Conservation (phyloP, 1,284 basidiomycete genomes). For the Puccinia polysora region DNA sequence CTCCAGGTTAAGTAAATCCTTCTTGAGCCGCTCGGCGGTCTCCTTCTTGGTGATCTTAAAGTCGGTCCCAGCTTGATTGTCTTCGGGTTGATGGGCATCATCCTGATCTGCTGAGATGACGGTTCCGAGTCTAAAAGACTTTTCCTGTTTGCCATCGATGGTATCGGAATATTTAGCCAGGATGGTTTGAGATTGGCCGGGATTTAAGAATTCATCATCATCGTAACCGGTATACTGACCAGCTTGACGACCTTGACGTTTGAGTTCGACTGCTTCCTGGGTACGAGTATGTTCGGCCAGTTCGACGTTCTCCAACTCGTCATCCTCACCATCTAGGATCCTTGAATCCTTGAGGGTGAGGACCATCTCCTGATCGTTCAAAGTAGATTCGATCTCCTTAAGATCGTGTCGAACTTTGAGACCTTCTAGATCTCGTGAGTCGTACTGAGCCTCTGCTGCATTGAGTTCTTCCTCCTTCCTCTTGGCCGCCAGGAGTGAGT, state of each 20-base stretch:
- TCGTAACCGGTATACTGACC: slow-evolving; percentile 88
- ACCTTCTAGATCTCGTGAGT: slow-evolving; percentile 69
- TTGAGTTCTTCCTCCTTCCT: slow-evolving; percentile 76
- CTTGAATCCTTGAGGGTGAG: slow-evolving; percentile 92
- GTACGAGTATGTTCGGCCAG: slow-evolving; percentile 59
- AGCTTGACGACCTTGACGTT: slow-evolving; percentile 69
- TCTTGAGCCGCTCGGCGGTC: slow-evolving; percentile 64
- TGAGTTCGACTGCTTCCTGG: slow-evolving; percentile 73
- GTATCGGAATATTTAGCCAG: slow-evolving; percentile 93
- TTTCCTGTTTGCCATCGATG: slow-evolving; percentile 61
- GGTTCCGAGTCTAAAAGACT: slow-evolving; percentile 45
- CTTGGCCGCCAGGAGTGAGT: slow-evolving; percentile 56
- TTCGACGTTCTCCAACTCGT: slow-evolving; percentile 39
- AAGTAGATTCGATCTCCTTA: slow-evolving; percentile 70
- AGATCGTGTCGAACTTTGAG: slow-evolving; percentile 94
- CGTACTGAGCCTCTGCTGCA: slow-evolving; percentile 62
- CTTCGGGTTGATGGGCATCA: slow-evolving; percentile 29
- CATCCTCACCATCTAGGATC: slow-evolving; percentile 75
- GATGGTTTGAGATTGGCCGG: slow-evolving; percentile 70
- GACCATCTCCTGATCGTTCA: slow-evolving; percentile 63
- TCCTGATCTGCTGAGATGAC: slow-evolving; percentile 46
- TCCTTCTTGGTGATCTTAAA: slow-evolving; percentile 59
- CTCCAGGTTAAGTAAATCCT: slow-evolving; percentile 77
- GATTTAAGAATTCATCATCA: slow-evolving; percentile 74
- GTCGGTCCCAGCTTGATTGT: slow-evolving; percentile 54